A percentile compares a stretch with the other conserved stretches of the same genome.
Evolutionary conservation across 2,329 filamentous ascomycete genomes (phyloP).

Genomic region (Colletotrichum coccodes): DNA sequence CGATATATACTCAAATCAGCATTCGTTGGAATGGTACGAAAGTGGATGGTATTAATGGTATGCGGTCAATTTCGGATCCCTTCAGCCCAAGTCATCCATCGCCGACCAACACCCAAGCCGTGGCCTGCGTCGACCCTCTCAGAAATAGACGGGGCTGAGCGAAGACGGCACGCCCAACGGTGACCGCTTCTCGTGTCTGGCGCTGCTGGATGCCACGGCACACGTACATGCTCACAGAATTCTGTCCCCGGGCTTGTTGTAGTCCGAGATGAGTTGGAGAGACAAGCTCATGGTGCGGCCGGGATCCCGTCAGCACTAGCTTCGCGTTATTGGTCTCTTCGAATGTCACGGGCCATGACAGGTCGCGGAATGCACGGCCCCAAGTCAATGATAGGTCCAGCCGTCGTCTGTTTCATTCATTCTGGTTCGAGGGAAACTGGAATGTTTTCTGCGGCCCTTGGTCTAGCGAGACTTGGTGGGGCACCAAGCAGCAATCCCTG

Average conservation of each 20-base stretch:
- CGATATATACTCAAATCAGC: slow-evolving; percentile 21
- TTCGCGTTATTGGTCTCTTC: neutral
- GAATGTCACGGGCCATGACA: neutral
- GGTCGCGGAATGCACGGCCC: neutral
- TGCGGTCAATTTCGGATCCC: slow-evolving; percentile 16
- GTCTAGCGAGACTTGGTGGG: neutral
- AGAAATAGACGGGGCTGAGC: neutral
- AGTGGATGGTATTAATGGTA: neutral
- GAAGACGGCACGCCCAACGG: neutral
- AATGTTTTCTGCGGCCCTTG: neutral
- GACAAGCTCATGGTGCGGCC: neutral
- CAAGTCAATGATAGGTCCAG: neutral
- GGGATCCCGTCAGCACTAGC: slow-evolving; percentile 16
- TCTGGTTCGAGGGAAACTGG: neutral
- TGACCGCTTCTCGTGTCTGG: neutral
- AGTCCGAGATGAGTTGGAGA: slow-evolving; percentile 9
- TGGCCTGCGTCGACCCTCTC: neutral
- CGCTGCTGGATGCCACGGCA: neutral
- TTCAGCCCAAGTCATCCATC: slow-evolving; percentile 14
- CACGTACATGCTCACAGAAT: neutral
- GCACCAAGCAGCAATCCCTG: neutral
- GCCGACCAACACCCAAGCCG: slow-evolving; percentile 1
- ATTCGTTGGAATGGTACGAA: neutral
- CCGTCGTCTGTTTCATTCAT: neutral
- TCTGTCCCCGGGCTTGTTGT: slow-evolving; percentile 3